A percentile compares a stretch with the other conserved stretches of the same genome.
Evolutionary conservation across 495 filamentous ascomycete genomes (phyloP).

Genomic region (Aspergillus coremiiformis): DNA sequence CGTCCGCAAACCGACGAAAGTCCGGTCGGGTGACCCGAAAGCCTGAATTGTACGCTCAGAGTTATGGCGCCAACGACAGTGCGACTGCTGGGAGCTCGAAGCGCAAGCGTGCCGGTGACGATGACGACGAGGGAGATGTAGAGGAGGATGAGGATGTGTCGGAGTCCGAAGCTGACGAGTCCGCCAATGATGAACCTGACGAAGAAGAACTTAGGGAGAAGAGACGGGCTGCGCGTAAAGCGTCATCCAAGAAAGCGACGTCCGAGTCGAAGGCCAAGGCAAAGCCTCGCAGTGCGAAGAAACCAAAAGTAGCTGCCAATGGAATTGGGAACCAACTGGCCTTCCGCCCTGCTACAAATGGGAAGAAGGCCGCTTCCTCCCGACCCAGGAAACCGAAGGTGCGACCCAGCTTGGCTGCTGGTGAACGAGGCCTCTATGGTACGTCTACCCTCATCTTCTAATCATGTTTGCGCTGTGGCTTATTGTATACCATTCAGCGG

Average conservation of each 20-base stretch:
- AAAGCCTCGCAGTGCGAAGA: slow-evolving; percentile 32
- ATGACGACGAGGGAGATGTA: slow-evolving; percentile 25
- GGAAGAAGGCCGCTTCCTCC: slow-evolving; percentile 30
- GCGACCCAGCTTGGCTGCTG: slow-evolving; percentile 55
- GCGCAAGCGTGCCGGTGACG: slow-evolving; percentile 44
- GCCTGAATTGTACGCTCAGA: slow-evolving; percentile 57
- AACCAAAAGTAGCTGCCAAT: slow-evolving; percentile 52
- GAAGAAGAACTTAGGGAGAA: slow-evolving; percentile 59
- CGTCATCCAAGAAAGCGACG: slow-evolving; percentile 57
- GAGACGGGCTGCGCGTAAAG: slow-evolving; percentile 39
- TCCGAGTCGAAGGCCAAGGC: slow-evolving; percentile 28
- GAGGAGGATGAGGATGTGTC: slow-evolving; percentile 50
- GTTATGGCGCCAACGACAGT: slow-evolving; percentile 23
- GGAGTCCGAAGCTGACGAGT: slow-evolving; percentile 43
- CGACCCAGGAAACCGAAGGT: slow-evolving; percentile 49
- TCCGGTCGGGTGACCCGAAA: slow-evolving; percentile 75
- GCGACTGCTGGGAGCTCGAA: slow-evolving; percentile 37
- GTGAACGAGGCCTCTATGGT: slow-evolving; percentile 73
- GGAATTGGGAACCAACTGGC: slow-evolving; percentile 45
- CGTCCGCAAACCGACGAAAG: slow-evolving; percentile 58
- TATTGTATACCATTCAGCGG: slow-evolving; percentile 43
- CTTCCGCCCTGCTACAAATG: slow-evolving; percentile 43
- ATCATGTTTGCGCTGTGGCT: slow-evolving; percentile 5
- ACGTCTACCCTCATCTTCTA: slow-evolving; percentile 17
- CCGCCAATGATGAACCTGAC: slow-evolving; percentile 49